phyloP scores from a whole-genome alignment of 2,329 filamentous ascomycete species.

The Curvularia verruculosa region DNA sequence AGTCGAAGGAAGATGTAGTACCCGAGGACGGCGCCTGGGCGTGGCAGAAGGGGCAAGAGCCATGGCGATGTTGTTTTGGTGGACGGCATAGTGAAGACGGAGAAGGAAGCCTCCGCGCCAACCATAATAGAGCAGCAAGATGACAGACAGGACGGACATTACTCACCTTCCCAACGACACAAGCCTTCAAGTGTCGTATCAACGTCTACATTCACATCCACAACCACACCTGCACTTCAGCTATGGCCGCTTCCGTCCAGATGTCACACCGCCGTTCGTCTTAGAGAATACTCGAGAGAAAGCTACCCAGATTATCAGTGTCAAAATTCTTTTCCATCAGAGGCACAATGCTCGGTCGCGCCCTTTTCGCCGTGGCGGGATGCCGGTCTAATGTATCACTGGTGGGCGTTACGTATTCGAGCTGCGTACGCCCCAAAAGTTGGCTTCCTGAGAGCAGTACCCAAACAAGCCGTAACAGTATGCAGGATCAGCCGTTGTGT shows the following conservation, averaged over 20 bases:
- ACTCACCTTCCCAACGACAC: conserved; percentile 33
- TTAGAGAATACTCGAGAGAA: conserved; percentile 40
- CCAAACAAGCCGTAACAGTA: conserved; percentile 32
- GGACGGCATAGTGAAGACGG: conserved; percentile 9
- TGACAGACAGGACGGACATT: conserved; percentile 10
- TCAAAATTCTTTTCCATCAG: conserved; percentile 27
- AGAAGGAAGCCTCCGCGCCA: conserved; percentile 29
- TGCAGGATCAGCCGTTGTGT: conserved; percentile 42
- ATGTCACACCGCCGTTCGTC: conserved; percentile 5
- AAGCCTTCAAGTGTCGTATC: conserved; percentile 13
- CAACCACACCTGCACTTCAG: neutral
- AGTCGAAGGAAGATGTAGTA: conserved; percentile 28
- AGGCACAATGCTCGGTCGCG: conserved; percentile 34
- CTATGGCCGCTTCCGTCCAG: conserved; percentile 1
- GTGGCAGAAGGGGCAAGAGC: conserved; percentile 39
- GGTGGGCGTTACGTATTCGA: conserved; percentile 25
- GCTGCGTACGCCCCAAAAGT: conserved; percentile 35
- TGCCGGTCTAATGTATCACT: conserved; percentile 39
- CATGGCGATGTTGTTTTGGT: conserved; percentile 22
- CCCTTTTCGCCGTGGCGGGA: conserved; percentile 31
- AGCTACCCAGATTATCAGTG: conserved; percentile 46
- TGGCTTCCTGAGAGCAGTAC: conserved; percentile 28
- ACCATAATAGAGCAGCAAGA: conserved; percentile 8
- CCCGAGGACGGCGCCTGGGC: conserved; percentile 29
- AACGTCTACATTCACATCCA: conserved; percentile 22